Evolutionary conservation across 495 filamentous ascomycete species (phyloP).

Genomic region (Parathielavia hyrcaniae): DNA sequence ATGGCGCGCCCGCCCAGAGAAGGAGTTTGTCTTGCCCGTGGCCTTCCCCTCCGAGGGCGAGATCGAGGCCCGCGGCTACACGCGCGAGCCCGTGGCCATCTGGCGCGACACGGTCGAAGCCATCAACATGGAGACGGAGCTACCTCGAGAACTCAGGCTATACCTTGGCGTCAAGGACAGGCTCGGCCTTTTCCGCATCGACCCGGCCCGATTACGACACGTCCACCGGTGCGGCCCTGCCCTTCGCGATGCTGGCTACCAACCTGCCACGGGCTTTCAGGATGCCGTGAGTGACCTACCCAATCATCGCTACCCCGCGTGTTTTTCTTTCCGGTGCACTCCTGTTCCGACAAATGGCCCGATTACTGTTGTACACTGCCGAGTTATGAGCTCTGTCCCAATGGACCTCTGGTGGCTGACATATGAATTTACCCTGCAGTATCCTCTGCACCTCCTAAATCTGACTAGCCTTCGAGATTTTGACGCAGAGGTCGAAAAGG

Average conservation of each 20-base stretch:
- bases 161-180: constrained; percentile 59
- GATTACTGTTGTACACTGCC: neutral
- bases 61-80: constrained; percentile 51
- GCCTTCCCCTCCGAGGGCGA: constrained; percentile 49
- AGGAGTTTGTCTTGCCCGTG: constrained; percentile 60
- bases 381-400: neutral
- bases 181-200: constrained; percentile 67
- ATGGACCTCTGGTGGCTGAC: neutral
- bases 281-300: constrained; percentile 56
- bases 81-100: constrained; percentile 59
- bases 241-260: constrained; percentile 63
- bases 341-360: constrained; percentile 12
- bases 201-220: constrained; percentile 53
- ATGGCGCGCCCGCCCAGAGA: constrained; percentile 40
- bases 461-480: constrained; percentile 67
- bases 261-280: constrained; percentile 71
- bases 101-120: constrained; percentile 69
- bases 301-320: neutral
- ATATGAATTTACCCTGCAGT: constrained; percentile 36
- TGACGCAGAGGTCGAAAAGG: constrained; percentile 48
- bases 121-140: constrained; percentile 50
- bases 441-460: constrained; percentile 76
- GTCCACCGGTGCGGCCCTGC: constrained; percentile 71
- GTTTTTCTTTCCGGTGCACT: neutral
- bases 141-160: constrained; percentile 47